Evolutionary conservation across 441 rosid genomes (phyloP).

Genomic region (Mallotus repandus): DNA sequence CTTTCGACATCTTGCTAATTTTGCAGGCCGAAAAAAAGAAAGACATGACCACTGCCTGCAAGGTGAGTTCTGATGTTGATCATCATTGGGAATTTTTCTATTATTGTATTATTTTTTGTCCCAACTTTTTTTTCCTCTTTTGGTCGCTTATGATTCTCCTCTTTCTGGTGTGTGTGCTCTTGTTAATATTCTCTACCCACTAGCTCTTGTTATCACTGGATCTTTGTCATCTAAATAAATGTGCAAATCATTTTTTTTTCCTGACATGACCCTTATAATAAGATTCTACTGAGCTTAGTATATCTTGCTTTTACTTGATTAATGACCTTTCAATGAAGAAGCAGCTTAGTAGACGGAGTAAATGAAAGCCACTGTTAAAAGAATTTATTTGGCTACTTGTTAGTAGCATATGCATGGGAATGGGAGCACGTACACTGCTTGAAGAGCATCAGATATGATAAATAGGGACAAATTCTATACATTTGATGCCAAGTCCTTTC

Average conservation of each 20-base stretch:
- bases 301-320: conserved; percentile 3
- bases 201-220: too few species aligned
- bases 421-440: too few species aligned
- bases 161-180: conserved; percentile 15
- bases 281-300: conserved; percentile 23
- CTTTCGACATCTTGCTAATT: conserved; percentile 25
- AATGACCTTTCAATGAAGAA: background rate
- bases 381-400: too few species aligned
- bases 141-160: conserved; percentile 25
- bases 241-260: background rate
- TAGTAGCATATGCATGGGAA: background rate
- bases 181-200: conserved; percentile 34
- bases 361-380: too few species aligned
- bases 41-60: conserved; percentile 28
- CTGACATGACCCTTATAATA: background rate
- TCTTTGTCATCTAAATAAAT: background rate
- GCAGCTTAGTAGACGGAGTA: too few species aligned
- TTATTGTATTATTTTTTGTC: background rate
- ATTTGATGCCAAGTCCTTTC: too few species aligned
- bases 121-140: conserved; percentile 22
- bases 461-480: too few species aligned
- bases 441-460: too few species aligned
- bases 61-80: conserved; percentile 35
- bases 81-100: conserved; percentile 25
- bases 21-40: conserved; percentile 20